Base-by-base conservation (phyloP, 148 eudicot species). In the Silene latifolia region DNA sequence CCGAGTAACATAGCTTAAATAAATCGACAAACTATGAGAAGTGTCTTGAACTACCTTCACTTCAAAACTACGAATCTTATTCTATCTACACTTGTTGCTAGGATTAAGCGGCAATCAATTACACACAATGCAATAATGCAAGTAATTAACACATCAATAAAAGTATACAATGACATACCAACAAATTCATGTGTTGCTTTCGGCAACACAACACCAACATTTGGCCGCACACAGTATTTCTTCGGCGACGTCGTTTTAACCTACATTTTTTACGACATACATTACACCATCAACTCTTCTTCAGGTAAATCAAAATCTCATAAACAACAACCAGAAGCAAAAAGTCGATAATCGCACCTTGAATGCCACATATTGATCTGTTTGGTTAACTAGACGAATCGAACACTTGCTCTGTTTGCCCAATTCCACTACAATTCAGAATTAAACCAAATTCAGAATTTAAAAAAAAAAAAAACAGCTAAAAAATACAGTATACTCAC, bases 241-340 rank as follows among this genome's bases (percentile, higher is more conserved):
- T 91, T 94, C 3, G 96, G 98, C 59, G 91, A 89, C 57, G 98
- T 94, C 56, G 98, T 94, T 82, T 94, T 92, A 68, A 92, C 88
- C 97, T 92, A 90, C 81, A 69, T 8, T 24, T 72, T 72, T 21
- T 1, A 79, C 10, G 78, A 32, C 14, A 57, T 1, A 75, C 23
- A 13, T 17, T 7, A 29, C 11, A 53, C 60, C 74, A 76, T 44
- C 68, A 80, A 63, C 47, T 7, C 73, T 63, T 1, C 53, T 13
- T 63, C 68, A 51, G 21, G 7, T 39, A 6, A 65, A 78, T 15
- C 29, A 66, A 18, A 51, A 44, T 75, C 42, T 29, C 67, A 23
- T 74, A 18, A 68, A 23, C 5, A 72, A 23, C 44, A 11, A 8
- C 5, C 2, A 54, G 53, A n/a, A 18, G 14, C 25, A 15, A 47